These are phyloP conservation scores for Alternaria triticimaculans DNA, from an alignment of 2,329 filamentous ascomycete genomes.

Conservation along the genomic window DNA sequence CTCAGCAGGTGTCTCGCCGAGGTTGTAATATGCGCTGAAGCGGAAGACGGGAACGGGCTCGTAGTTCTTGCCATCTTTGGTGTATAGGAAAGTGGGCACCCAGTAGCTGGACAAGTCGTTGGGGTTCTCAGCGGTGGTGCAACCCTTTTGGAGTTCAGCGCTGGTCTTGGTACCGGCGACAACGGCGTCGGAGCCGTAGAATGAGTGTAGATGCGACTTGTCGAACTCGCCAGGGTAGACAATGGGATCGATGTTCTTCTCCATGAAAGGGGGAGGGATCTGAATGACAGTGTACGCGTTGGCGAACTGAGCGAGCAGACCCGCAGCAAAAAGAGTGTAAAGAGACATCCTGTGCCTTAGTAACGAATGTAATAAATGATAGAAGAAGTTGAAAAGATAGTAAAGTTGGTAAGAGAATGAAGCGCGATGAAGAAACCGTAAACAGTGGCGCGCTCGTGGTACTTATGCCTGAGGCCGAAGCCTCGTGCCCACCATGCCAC, in stretches of 20 bases:
- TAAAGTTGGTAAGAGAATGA: constrained; percentile 5
- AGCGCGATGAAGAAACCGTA: constrained; percentile 4
- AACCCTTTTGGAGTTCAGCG: constrained; percentile 52
- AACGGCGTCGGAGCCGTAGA: constrained; percentile 55
- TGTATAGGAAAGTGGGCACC: constrained; percentile 54
- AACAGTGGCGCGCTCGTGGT: neutral
- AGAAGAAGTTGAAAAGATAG: constrained; percentile 5
- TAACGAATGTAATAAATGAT: constrained; percentile 21
- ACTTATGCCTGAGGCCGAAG: constrained; percentile 4
- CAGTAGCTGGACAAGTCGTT: constrained; percentile 58
- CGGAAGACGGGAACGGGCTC: constrained; percentile 40
- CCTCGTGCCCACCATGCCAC: constrained; percentile 2
- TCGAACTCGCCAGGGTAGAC: constrained; percentile 50
- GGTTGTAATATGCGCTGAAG: constrained; percentile 58
- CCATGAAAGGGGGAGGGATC: constrained; percentile 48
- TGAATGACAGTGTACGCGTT: constrained; percentile 47
- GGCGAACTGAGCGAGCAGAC: constrained; percentile 34
- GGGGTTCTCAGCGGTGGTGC: constrained; percentile 55
- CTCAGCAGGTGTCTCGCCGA: constrained; percentile 51
- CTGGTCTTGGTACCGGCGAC: constrained; percentile 49
- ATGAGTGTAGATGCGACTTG: constrained; percentile 54
- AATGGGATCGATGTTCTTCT: constrained; percentile 56
- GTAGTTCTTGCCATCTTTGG: constrained; percentile 45
- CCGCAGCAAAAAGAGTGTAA: constrained; percentile 30
- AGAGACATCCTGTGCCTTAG: constrained; percentile 43